A percentile compares a stretch with the other conserved stretches of the same genome.
Evolutionary conservation across 2,329 filamentous ascomycete genomes (phyloP).

Genomic region (Myriosclerotinia scirpicola): DNA sequence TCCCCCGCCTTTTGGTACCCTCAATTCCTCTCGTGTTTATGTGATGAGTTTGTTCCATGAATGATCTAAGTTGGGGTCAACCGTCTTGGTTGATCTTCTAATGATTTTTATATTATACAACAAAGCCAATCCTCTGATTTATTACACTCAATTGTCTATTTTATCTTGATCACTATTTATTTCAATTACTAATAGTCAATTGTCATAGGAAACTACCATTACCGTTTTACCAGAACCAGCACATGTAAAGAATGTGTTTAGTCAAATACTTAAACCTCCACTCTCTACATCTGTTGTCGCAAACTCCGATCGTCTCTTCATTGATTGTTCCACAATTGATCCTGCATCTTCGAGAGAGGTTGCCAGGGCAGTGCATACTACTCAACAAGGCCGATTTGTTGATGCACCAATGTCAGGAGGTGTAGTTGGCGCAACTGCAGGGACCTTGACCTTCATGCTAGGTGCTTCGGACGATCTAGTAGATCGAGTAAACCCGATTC

Average conservation of each 20-base stretch:
- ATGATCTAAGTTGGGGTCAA: conserved; percentile 40
- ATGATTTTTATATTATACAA: conserved; percentile 38
- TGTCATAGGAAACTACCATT: conserved; percentile 72
- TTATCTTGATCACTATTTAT: not conserved
- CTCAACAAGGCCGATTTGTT: conserved; percentile 73
- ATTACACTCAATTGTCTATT: conserved; percentile 13
- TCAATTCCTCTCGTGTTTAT: conserved; percentile 31
- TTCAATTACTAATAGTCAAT: conserved; percentile 17
- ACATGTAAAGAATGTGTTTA: conserved; percentile 82
- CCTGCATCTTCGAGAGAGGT: conserved; percentile 79
- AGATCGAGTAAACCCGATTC: conserved; percentile 62
- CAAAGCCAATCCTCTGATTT: conserved; percentile 40
- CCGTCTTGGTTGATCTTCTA: conserved; percentile 35
- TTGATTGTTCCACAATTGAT: conserved; percentile 97
- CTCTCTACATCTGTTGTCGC: conserved; percentile 50
- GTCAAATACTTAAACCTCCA: conserved; percentile 66
- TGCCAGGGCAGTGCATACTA: conserved; percentile 65
- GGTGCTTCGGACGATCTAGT: conserved; percentile 65
- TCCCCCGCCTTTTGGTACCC: not conserved
- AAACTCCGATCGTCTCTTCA: conserved; percentile 71
- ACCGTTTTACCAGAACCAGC: conserved; percentile 86
- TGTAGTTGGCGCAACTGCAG: conserved; percentile 84
- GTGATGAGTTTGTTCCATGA: conserved; percentile 38
- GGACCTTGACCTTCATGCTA: conserved; percentile 94
- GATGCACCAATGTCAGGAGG: conserved; percentile 98